Evolutionary conservation across 176 grass and related monocot species (phyloP).

Genomic region (Panicum miliaceum): DNA sequence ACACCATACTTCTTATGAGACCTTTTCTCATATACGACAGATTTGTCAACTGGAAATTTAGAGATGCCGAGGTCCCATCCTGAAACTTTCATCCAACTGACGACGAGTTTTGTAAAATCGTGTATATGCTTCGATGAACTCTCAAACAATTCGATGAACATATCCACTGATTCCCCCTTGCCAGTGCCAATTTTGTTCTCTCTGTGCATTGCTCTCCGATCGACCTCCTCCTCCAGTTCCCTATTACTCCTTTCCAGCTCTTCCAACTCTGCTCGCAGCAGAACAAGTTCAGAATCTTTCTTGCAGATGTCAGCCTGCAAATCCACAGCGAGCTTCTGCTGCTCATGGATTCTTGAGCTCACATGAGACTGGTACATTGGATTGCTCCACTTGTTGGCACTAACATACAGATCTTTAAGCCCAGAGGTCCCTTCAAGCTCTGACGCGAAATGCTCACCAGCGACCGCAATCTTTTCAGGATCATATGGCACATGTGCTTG

Average conservation of each 20-base stretch:
- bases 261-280: conserved; percentile 56
- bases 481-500: conserved; percentile 68
- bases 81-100: conserved; percentile 65
- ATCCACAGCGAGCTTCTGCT: conserved; percentile 51
- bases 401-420: conserved; percentile 61
- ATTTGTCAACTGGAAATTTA: conserved; percentile 33
- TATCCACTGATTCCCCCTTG: conserved; percentile 43
- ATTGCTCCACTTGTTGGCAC: conserved; percentile 42
- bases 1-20: conserved; percentile 72
- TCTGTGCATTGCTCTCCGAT: background rate
- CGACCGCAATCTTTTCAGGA: conserved; percentile 47
- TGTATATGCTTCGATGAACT: conserved; percentile 60
- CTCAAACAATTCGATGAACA: conserved; percentile 51
- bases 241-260: conserved; percentile 52
- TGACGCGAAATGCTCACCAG: conserved; percentile 52
- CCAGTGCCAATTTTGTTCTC: conserved; percentile 28
- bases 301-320: conserved; percentile 64
- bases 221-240: conserved; percentile 51
- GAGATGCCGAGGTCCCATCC: conserved; percentile 54
- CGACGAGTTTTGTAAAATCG: conserved; percentile 69
- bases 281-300: conserved; percentile 67
- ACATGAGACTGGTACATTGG: conserved; percentile 49
- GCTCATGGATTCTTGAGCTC: conserved; percentile 54
- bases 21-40: conserved; percentile 56
- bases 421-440: conserved; percentile 56